Conservation (phyloP, 805 yeast genomes). For the Saccharomycopsis sp. region DNA sequence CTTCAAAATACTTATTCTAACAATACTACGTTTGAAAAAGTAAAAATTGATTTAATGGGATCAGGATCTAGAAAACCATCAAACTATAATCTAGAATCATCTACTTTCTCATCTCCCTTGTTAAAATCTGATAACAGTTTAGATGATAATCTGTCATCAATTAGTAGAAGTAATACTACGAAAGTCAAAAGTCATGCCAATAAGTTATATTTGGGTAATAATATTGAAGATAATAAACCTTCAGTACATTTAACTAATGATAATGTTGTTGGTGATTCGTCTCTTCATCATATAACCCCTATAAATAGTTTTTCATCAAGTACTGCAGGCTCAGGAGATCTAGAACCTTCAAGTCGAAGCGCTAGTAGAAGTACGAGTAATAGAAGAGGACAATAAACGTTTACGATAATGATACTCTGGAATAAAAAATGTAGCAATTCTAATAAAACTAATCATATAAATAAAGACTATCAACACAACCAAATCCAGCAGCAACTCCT, state of each 20-base stretch:
- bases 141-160: too few relatives aligned
- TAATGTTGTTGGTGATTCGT: not conserved
- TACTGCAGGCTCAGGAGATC: not conserved
- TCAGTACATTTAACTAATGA: not conserved
- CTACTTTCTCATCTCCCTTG: not conserved
- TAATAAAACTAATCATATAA: too few relatives aligned
- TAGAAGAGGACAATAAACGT: not conserved
- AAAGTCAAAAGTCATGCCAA: not conserved
- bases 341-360: not conserved
- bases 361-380: not conserved
- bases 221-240: not conserved
- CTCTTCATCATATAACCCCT: not conserved
- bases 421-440: too few relatives aligned
- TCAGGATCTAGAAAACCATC: too few relatives aligned
- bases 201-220: not conserved
- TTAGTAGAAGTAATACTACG: not conserved
- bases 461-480: slow-evolving; percentile 80
- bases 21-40: too few relatives aligned
- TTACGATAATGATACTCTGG: too few relatives aligned
- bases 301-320: not conserved
- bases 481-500: slow-evolving; percentile 98
- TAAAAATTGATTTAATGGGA: too few relatives aligned
- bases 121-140: not conserved
- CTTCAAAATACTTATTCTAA: too few relatives aligned
- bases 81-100: too few relatives aligned